Evolutionary conservation across 1,284 basidiomycete species (phyloP).

Genomic region (Leccinum insigne): DNA sequence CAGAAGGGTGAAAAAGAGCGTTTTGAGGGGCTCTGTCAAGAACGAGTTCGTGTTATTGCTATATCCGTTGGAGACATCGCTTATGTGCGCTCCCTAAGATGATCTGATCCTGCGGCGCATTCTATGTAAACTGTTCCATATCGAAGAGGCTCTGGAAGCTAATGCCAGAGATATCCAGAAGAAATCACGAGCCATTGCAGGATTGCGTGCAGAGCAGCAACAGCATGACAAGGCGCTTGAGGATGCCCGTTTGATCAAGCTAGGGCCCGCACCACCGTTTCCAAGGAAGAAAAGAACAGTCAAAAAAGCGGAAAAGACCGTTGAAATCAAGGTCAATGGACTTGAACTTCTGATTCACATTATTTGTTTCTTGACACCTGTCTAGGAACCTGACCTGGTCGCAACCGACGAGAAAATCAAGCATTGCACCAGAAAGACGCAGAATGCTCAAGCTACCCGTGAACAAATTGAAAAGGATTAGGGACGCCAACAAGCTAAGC

Average conservation of each 20-base stretch:
- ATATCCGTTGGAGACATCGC: not conserved
- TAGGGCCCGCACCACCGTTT: constrained; percentile 68
- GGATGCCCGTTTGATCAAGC: constrained; percentile 80
- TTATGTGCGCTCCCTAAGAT: constrained; percentile 50
- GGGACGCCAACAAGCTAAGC: constrained; percentile 61
- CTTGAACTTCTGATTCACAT: not conserved
- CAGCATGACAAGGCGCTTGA: constrained; percentile 72
- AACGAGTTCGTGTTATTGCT: constrained; percentile 54
- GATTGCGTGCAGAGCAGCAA: constrained; percentile 68
- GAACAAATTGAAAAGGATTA: constrained; percentile 73
- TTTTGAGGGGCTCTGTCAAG: constrained; percentile 78
- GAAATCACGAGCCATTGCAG: constrained; percentile 70
- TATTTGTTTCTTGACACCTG: not conserved
- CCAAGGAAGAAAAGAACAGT: constrained; percentile 74
- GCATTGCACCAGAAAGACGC: constrained; percentile 79
- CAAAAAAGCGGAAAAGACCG: constrained; percentile 79
- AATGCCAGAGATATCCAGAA: constrained; percentile 71
- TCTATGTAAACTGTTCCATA: constrained; percentile 90
- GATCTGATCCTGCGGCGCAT: constrained; percentile 80
- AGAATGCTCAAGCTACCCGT: constrained; percentile 64
- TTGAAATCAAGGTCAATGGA: constrained; percentile 76
- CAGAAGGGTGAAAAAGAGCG: constrained; percentile 94
- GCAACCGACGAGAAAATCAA: constrained; percentile 85
- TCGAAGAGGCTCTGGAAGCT: constrained; percentile 77
- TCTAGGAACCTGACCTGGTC: constrained; percentile 79